Evolutionary conservation across 331 rosid species (phyloP), one percentile per base, ranked within the genome.

Genomic region (Quercus tomentella): DNA sequence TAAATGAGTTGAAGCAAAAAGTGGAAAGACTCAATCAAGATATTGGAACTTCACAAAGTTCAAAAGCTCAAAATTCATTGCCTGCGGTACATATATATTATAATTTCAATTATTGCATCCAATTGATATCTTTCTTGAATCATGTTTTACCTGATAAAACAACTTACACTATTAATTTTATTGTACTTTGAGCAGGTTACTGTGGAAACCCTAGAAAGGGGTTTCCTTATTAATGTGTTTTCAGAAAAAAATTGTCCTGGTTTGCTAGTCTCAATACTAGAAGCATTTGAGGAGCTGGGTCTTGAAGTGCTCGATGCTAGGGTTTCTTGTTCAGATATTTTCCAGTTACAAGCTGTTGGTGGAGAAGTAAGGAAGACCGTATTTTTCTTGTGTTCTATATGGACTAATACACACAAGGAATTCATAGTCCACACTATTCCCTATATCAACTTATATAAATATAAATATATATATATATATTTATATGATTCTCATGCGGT

Each of bases 221-320:
- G 98, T 55, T 94, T 91, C 51, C 85, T 88, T 7, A 90, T 94
- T 74, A 87, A 87, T 54, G 98, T 92, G 66, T 74, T 82, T 75
- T 81, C 89, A 18, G 96, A 86, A 37, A 89, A 84, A 76, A 91
- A 90, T 70, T 85, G 87, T 41, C 94, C 97, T 0, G 94, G 97
- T 49, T 84, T 94, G 92, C 80, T 94, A 0, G 91, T 90, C 21
- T 84, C 86, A 4, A 85, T 94, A 72, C 87, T 94, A 0, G 92
- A 92, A 89, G 97, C 91, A 75, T 92, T 94, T 60, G 98, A 89
- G 61, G 89, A 86, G 58, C 76, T 94, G 26, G 94, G 96, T 21
- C 97, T 92, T 75, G 96, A 90, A 74, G 97, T 94, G 58, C 91
- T 90, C 45, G 93, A 94, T 81, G 98, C 98, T 81, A 90, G 89